A percentile compares a stretch with the other conserved stretches of the same genome.
phyloP scores from a whole-genome alignment of 352 stramenopile species.

The Elongisporangium anandrum region DNA sequence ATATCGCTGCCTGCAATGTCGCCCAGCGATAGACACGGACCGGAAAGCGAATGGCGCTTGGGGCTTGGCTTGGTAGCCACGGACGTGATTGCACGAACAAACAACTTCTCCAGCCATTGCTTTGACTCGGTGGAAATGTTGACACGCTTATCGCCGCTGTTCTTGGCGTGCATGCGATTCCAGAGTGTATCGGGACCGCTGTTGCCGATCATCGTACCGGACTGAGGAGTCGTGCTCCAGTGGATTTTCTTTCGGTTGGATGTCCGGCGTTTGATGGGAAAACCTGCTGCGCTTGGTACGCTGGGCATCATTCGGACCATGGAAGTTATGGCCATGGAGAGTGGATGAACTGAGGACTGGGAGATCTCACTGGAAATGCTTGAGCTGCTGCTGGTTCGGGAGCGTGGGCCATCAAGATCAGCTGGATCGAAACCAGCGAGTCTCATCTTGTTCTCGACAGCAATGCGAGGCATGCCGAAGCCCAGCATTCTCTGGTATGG shows the following conservation, averaged over 20 bases:
- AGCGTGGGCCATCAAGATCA: slow-evolving; percentile 28
- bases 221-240: slow-evolving; percentile 47
- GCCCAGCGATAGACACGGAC: not conserved
- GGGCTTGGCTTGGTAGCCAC: slow-evolving; percentile 4
- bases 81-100: slow-evolving; percentile 48
- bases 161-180: slow-evolving; percentile 25
- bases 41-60: slow-evolving; percentile 8
- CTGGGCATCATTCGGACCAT: slow-evolving; percentile 2
- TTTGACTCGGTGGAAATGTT: slow-evolving; percentile 56
- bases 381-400: slow-evolving; percentile 9
- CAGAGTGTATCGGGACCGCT: slow-evolving; percentile 45
- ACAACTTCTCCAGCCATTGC: slow-evolving; percentile 68
- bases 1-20: not conserved
- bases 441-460: slow-evolving; percentile 27
- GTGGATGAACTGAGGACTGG: not conserved
- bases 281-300: slow-evolving; percentile 5
- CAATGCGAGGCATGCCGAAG: not conserved
- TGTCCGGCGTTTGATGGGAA: slow-evolving; percentile 5
- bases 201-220: slow-evolving; percentile 12
- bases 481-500: not conserved
- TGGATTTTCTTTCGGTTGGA: slow-evolving; percentile 68
- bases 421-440: slow-evolving; percentile 32
- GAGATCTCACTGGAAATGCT: slow-evolving; percentile 23
- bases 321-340: slow-evolving; percentile 6
- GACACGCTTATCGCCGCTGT: slow-evolving; percentile 15